A percentile compares a stretch with the other conserved stretches of the same genome.
These are phyloP conservation scores for Teratosphaeria epicoccoides DNA, from an alignment of 2,329 filamentous ascomycete species.

Conservation along the genomic window DNA sequence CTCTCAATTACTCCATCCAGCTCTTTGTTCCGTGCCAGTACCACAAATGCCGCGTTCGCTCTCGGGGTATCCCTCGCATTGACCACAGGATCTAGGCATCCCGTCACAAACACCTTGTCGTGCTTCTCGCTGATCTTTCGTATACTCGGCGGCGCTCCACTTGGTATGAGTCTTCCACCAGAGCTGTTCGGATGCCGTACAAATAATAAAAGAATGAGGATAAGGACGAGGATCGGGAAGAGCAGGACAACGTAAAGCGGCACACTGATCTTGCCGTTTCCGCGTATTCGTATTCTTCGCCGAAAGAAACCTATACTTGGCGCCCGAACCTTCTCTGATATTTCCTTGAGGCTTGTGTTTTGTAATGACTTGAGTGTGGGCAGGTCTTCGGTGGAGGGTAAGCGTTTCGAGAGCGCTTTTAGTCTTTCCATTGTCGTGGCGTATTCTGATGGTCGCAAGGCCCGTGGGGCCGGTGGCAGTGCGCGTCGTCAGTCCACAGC, in stretches of 20 bases:
- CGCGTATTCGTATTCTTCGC: conserved; percentile 75
- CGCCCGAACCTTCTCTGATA: conserved; percentile 9
- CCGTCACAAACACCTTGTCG: conserved; percentile 90
- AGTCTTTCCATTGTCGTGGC: conserved; percentile 31
- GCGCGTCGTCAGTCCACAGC: conserved; percentile 3
- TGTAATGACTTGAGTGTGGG: conserved; percentile 35
- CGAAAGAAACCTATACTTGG: conserved; percentile 68
- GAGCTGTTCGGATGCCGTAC: conserved; percentile 76
- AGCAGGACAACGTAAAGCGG: conserved; percentile 85
- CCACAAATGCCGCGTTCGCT: conserved; percentile 91
- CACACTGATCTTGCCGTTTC: conserved; percentile 85
- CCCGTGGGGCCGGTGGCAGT: conserved; percentile 3
- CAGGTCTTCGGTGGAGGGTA: conserved; percentile 34
- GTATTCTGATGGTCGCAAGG: conserved; percentile 11
- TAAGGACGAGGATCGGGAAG: conserved; percentile 82
- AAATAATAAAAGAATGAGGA: conserved; percentile 83
- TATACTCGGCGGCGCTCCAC: conserved; percentile 78
- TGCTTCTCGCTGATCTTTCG: conserved; percentile 90
- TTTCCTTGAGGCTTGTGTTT: conserved; percentile 15
- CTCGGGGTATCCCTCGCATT: conserved; percentile 53
- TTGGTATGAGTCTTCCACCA: conserved; percentile 74
- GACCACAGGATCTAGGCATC: conserved; percentile 64
- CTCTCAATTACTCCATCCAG: conserved; percentile 92
- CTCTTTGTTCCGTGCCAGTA: conserved; percentile 92
- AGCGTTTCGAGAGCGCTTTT: conserved; percentile 34